Base-by-base conservation (phyloP, 441 rosid genomes). In the Adansonia grandidieri region DNA sequence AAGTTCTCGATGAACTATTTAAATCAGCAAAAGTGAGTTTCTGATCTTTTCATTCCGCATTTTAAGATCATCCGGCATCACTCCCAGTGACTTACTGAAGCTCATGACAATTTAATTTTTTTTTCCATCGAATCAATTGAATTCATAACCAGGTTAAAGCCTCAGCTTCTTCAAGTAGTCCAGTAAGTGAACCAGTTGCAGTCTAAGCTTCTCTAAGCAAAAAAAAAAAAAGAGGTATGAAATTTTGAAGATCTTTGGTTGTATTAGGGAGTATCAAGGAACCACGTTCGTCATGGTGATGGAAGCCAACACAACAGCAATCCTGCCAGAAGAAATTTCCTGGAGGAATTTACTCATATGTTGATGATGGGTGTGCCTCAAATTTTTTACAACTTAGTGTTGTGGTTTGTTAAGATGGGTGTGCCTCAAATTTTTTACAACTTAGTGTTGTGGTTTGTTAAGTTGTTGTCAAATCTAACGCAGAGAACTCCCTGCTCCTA, bases 1-100 rank as follows among this genome's bases (percentile, higher is more conserved):
- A 96, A 88, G 99, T 94, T 77, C 85, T 94, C 37, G 99, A 96
- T 17, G 98, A 96, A 82, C 90, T 96, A 77, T 96, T 91, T 81
- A 96, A 96, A 84, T 85, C 97, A n/a, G 99, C 99, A 63, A 91
- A 92, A 96, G 99, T 93, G 78, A 84, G 83, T 70, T 74, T 79
- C 77, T 78, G 61, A 58, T 71, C 2, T 17, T 48, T 40, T 5
- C 72, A 22, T 9, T 4, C 19, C 1, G 19, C 44, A 15, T 58
- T 44, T 6, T 5, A 48, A 20, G 32, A 40, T 40, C 44, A 40
- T 40, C 44, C 6, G 44, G 44, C 44, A 40, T 40, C 6, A 40
- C 44, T 40, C 6, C 44, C 44, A 40, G 44, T 40, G 44, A 40
- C 5, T 40, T 40, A 5, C 44, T 40, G 44, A 71, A 32, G 10